Base-by-base conservation (phyloP, 352 stramenopile genomes). In the Globisporangium iwayamae region DNA sequence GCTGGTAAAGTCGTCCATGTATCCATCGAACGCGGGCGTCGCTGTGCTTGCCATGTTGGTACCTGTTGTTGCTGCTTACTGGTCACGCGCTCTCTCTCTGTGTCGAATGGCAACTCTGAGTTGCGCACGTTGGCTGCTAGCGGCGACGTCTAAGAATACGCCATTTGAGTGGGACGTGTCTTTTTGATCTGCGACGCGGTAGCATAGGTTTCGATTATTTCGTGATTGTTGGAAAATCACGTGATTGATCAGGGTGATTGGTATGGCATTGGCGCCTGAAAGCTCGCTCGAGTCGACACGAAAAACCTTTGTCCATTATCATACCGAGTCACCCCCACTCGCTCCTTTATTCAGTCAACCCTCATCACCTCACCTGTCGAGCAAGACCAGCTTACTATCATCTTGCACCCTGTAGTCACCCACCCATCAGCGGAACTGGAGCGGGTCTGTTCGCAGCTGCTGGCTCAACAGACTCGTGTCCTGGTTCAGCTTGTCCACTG, bases 1-100 rank as follows among this genome's bases (percentile, higher is more conserved):
- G 48, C 71, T 70, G 2, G 80, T 61, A 58, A 76, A 89, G 65
- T 88, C 79, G 25, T 70, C 73, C 18, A 87, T 20, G 65, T 90
- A 91, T 11, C 67, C 73, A 11, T 89, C 77, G 72, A 92, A 92
- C 36, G 57, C 53, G 9, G 63, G 43, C 1, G 34, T 45, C 28
- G 38, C 47, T 45, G 25, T 25, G 60, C 8, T 41, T 9, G 51
- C 43, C 58, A 51, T 66, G 14, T 22, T 62, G 56, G n/a, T 30
- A 6, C n/a, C 6, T 14, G 8, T 30, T 51, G 36, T 7, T 14
- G 8, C 16, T 51, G 36, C 36, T 25, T 50, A 18, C 18, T 57
- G 30, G 7, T 39, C 56, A 20, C 56, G 22, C 13, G 28, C 56
- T 46, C 16, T 46, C 43, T 32, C 41, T 45, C 22, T 32, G 18